phyloP scores from a whole-genome alignment of 257 asterid species.

The Echites panduratus region DNA sequence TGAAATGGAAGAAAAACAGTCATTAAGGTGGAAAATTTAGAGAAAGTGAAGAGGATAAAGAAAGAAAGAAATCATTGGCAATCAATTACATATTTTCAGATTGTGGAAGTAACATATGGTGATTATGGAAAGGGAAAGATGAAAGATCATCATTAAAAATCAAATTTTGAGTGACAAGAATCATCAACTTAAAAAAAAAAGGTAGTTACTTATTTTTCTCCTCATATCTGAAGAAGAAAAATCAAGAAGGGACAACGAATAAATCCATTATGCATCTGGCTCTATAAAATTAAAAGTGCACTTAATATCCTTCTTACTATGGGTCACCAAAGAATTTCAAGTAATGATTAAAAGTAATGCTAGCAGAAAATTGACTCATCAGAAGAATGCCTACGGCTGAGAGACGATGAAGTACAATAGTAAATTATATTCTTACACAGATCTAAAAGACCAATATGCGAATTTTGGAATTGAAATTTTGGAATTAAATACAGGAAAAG shows the following conservation, averaged over 20 bases:
- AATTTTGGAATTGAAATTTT: not conserved
- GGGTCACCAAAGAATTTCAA: not conserved
- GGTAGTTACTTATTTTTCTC: too few species aligned
- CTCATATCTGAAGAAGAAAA: not conserved
- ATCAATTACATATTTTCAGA: not conserved
- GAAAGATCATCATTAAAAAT: too few species aligned
- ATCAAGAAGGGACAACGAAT: not conserved
- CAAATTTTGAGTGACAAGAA: too few species aligned
- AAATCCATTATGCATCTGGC: not conserved
- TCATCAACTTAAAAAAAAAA: not conserved
- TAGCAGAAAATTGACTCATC: not conserved
- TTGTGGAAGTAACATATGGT: not conserved
- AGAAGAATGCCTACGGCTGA: not conserved
- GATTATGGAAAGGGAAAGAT: not conserved
- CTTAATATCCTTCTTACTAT: not conserved
- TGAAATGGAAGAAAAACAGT: not conserved
- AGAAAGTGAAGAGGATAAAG: not conserved
- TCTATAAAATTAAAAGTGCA: not conserved
- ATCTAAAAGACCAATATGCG: not conserved
- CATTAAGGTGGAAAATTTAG: not conserved
- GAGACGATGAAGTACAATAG: too few species aligned
- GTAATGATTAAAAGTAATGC: not conserved
- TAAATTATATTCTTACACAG: not conserved
- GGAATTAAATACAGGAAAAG: not conserved
- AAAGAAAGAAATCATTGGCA: not conserved